Conservation (phyloP, 192 early-diverging fungal genomes). For the Pilobolus umbonatus region DNA sequence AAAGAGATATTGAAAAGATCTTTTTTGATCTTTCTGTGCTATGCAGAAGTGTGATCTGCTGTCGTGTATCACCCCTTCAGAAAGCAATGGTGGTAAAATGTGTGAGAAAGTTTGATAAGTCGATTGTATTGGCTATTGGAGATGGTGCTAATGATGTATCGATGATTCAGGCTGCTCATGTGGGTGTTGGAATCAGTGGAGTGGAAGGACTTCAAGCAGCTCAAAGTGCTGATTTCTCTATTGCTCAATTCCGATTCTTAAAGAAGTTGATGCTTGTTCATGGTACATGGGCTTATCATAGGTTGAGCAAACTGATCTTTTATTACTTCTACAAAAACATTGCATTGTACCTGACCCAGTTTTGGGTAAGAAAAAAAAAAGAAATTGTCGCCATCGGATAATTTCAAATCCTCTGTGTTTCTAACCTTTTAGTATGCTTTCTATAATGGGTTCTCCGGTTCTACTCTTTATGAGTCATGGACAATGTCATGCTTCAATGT, state of each 20-base stretch:
- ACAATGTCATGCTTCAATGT: conserved; percentile 93
- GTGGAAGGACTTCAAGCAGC: conserved; percentile 97
- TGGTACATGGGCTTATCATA: conserved; percentile 95
- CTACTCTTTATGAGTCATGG: conserved; percentile 98
- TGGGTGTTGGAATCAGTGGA: conserved; percentile 95
- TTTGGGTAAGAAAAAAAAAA: conserved; percentile 60
- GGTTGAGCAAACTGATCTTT: conserved; percentile 91
- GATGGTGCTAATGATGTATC: conserved; percentile 98
- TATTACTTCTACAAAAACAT: conserved; percentile 99
- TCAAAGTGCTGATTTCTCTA: conserved; percentile 94
- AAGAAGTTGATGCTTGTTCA: conserved; percentile 94
- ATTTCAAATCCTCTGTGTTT: neutral
- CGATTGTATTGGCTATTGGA: conserved; percentile 93
- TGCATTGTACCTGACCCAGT: conserved; percentile 94
- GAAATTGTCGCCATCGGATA: neutral
- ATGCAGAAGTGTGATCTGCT: conserved; percentile 95
- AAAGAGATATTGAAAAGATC: conserved; percentile 73
- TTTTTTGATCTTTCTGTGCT: conserved; percentile 89
- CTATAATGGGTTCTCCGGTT: conserved; percentile 94
- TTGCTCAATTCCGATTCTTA: conserved; percentile 92
- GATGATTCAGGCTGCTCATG: conserved; percentile 99
- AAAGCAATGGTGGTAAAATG: conserved; percentile 97
- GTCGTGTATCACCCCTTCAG: conserved; percentile 96
- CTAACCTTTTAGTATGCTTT: conserved; percentile 52
- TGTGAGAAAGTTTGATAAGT: conserved; percentile 85